A percentile compares a stretch with the other conserved stretches of the same genome.
These are phyloP conservation scores for Phytophthora agathidicida DNA, from an alignment of 352 stramenopile genomes.

Conservation along the genomic window DNA sequence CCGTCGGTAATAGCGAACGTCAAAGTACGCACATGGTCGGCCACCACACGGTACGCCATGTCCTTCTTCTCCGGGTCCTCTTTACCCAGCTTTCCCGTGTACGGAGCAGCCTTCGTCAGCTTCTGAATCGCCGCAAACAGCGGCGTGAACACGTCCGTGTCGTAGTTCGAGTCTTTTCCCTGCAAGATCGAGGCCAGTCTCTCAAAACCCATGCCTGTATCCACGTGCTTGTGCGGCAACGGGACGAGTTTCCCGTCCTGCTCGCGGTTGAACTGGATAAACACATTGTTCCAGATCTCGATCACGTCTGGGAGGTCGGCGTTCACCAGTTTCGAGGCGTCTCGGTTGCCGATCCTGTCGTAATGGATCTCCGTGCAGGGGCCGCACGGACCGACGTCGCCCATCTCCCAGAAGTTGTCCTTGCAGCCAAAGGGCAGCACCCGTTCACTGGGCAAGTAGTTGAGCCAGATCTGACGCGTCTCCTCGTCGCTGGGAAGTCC, in stretches of 20 bases:
- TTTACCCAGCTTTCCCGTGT: constrained; percentile 85
- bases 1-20: constrained; percentile 98
- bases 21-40: constrained; percentile 98
- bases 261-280: constrained; percentile 99
- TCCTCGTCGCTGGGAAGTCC: constrained; percentile 90
- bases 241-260: constrained; percentile 84
- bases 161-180: constrained; percentile 97
- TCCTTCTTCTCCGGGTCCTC: constrained; percentile 91
- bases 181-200: constrained; percentile 93
- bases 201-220: constrained; percentile 99
- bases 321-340: constrained; percentile 96
- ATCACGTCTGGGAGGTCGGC: constrained; percentile 97
- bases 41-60: constrained; percentile 95
- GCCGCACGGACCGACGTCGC: constrained; percentile 98
- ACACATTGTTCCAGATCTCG: constrained; percentile 99
- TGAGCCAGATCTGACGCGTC: constrained; percentile 91
- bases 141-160: constrained; percentile 98
- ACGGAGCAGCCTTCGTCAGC: constrained; percentile 76
- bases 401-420: constrained; percentile 99
- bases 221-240: constrained; percentile 97
- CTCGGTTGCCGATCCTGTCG: constrained; percentile 96
- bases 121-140: constrained; percentile 95
- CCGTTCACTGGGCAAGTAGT: constrained; percentile 86
- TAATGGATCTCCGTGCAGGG: constrained; percentile 99
- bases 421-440: constrained; percentile 95